These are phyloP conservation scores for Eudorina sp. DNA, from an alignment of 139 green algal genomes.

Conservation along the genomic window DNA sequence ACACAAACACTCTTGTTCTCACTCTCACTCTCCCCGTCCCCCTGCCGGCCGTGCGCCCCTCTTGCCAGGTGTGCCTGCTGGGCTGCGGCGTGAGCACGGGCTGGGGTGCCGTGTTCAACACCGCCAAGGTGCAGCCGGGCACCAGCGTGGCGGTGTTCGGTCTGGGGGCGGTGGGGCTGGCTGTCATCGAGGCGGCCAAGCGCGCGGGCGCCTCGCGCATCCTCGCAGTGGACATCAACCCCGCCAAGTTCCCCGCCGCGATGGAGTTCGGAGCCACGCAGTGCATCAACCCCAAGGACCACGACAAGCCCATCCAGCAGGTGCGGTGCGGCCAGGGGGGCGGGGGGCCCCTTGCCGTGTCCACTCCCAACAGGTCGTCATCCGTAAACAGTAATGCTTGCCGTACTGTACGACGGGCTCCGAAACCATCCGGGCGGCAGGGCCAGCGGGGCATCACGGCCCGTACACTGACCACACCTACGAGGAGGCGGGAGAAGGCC, in stretches of 20 bases:
- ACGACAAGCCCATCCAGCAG: slow-evolving; percentile 87
- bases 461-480: too few species aligned
- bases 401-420: too few species aligned
- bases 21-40: not conserved
- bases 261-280: slow-evolving; percentile 90
- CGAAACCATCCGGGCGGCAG: too few species aligned
- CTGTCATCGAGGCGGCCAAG: slow-evolving; percentile 90
- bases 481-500: too few species aligned
- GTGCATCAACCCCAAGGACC: slow-evolving; percentile 89
- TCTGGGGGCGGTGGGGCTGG: slow-evolving; percentile 90
- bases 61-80: slow-evolving; percentile 86
- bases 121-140: slow-evolving; percentile 90
- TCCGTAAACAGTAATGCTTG: too few species aligned
- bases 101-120: slow-evolving; percentile 97
- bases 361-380: too few species aligned
- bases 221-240: slow-evolving; percentile 95
- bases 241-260: slow-evolving; percentile 87
- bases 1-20: not conserved
- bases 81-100: slow-evolving; percentile 93
- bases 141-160: slow-evolving; percentile 88
- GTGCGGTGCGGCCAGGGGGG: not conserved
- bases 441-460: too few species aligned
- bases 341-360: too few species aligned
- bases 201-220: slow-evolving; percentile 86
- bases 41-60: not conserved